A percentile compares a stretch with the other conserved stretches of the same genome.
Conservation (phyloP, 78 protist genomes). For the Protostelium mycophagum region DNA sequence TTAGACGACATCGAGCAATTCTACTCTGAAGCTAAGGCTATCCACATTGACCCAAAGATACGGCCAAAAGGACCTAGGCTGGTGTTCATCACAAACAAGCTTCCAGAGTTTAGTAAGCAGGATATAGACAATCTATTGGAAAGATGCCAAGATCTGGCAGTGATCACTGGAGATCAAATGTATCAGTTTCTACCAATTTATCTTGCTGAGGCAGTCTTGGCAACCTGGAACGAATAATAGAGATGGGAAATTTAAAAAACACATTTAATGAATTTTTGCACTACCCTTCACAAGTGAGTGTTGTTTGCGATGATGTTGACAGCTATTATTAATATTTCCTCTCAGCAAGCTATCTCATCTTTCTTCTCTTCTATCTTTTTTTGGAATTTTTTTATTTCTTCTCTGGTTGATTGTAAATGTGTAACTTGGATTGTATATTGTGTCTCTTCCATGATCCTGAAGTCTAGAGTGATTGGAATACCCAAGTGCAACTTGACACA, state of each 20-base stretch:
- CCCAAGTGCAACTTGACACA: constrained; percentile 1
- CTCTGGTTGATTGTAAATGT: constrained; percentile 1
- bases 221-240: constrained; percentile 1
- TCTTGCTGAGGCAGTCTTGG: constrained; percentile 2
- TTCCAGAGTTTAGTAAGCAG: constrained; percentile 1
- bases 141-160: constrained; percentile 1
- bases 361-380: not conserved
- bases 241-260: not conserved
- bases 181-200: not conserved
- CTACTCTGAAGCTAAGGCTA: constrained; percentile 1
- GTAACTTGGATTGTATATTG: not conserved
- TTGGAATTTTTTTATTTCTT: not conserved
- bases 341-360: constrained; percentile 1
- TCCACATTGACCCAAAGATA: constrained; percentile 1
- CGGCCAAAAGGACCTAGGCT: constrained; percentile 2
- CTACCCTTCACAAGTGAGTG: not conserved
- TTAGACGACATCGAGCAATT: not conserved
- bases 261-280: not conserved
- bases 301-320: not conserved
- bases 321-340: not conserved
- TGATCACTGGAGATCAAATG: constrained; percentile 1
- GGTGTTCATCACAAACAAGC: constrained; percentile 1
- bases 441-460: constrained; percentile 1
- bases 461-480: not conserved
- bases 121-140: not conserved